These are phyloP conservation scores for Magnaporthales sp. DNA, from an alignment of 2,329 filamentous ascomycete species.

Conservation along the genomic window DNA sequence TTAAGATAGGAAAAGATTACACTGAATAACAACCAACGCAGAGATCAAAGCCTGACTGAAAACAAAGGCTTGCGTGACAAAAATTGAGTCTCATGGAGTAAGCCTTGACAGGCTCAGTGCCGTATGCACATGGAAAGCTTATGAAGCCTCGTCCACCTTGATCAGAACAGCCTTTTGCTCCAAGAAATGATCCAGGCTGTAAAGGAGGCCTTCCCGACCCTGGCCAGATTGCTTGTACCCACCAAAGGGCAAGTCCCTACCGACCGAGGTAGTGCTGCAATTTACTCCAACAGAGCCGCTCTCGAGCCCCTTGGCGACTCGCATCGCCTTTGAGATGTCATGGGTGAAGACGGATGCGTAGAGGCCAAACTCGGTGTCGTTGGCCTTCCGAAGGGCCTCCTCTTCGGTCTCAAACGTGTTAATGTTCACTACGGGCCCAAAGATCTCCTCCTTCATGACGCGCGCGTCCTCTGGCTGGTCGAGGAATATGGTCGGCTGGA, in stretches of 20 bases:
- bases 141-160: slow-evolving; percentile 8
- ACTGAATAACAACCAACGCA: not conserved
- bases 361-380: slow-evolving; percentile 44
- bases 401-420: slow-evolving; percentile 41
- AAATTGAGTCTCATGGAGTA: too few species aligned
- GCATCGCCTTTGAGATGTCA: slow-evolving; percentile 29
- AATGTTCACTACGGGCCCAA: slow-evolving; percentile 44
- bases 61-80: not conserved
- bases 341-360: slow-evolving; percentile 41
- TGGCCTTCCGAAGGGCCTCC: slow-evolving; percentile 38
- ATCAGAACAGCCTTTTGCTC: slow-evolving; percentile 20
- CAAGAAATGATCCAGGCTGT: slow-evolving; percentile 24
- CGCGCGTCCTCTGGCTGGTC: slow-evolving; percentile 23
- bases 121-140: not conserved
- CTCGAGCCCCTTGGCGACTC: slow-evolving; percentile 36
- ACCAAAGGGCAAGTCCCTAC: slow-evolving; percentile 28
- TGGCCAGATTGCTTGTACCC: slow-evolving; percentile 29
- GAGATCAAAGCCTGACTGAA: not conserved
- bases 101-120: too few species aligned
- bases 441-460: slow-evolving; percentile 42
- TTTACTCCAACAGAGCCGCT: slow-evolving; percentile 48
- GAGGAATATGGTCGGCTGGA: slow-evolving; percentile 30
- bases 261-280: slow-evolving; percentile 22
- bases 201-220: slow-evolving; percentile 23
- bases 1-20: not conserved